Percentiles rank a stretch among this genome's conserved stretches.
Conservation (phyloP, 306 rosid species). For the Crotalaria pallida region DNA sequence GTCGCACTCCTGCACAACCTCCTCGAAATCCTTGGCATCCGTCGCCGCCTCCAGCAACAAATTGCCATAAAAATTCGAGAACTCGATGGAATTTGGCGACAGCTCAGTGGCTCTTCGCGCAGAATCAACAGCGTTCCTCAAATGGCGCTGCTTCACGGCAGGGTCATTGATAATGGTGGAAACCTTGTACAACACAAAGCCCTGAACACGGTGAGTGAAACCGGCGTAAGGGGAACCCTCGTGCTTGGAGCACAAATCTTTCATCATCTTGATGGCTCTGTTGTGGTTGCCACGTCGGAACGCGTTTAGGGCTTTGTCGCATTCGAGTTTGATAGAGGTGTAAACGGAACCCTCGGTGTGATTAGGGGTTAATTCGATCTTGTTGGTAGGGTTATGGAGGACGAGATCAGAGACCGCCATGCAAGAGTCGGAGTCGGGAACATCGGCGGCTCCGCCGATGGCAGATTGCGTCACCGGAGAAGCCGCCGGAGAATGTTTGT, state of each 20-base stretch:
- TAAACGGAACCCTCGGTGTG: slow-evolving; percentile 45
- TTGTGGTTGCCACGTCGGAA: slow-evolving; percentile 85
- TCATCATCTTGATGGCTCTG: slow-evolving; percentile 78
- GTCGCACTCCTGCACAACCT: slow-evolving; percentile 81
- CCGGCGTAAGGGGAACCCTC: slow-evolving; percentile 56
- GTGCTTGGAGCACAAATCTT: slow-evolving; percentile 54
- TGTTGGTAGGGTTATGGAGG: slow-evolving; percentile 26
- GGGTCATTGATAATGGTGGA: slow-evolving; percentile 67
- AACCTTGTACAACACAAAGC: slow-evolving; percentile 68
- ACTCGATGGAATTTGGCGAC: slow-evolving; percentile 80
- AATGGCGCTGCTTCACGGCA: slow-evolving; percentile 58
- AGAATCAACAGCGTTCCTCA: slow-evolving; percentile 73
- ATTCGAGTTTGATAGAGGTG: slow-evolving; percentile 57
- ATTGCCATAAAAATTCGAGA: slow-evolving; percentile 67
- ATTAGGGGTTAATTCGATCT: slow-evolving; percentile 45
- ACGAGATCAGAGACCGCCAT: slow-evolving; percentile 15
- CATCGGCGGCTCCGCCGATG: slow-evolving; percentile 50
- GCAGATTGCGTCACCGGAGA: slow-evolving; percentile 39
- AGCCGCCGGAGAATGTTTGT: slow-evolving; percentile 57
- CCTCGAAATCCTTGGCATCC: slow-evolving; percentile 76
- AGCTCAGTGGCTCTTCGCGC: slow-evolving; percentile 70
- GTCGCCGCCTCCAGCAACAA: slow-evolving; percentile 73
- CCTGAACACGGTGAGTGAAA: slow-evolving; percentile 71
- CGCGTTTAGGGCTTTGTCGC: slow-evolving; percentile 78
- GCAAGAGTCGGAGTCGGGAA: slow-evolving; percentile 23